Base-by-base conservation (phyloP, 2,329 filamentous ascomycete species). In the Trichoderma simmonsii region DNA sequence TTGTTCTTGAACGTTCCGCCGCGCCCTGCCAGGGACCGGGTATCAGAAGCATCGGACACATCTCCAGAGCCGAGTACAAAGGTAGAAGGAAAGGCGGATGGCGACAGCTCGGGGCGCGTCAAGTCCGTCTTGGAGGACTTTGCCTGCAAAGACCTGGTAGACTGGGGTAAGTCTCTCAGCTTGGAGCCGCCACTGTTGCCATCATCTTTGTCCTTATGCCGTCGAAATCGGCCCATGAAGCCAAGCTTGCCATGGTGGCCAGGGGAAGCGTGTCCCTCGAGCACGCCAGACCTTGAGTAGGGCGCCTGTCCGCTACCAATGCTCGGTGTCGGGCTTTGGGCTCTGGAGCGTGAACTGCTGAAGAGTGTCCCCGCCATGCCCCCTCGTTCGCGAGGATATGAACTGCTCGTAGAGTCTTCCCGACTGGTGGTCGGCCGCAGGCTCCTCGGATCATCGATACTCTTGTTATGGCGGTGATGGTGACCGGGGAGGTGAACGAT, bases 291-390 rank as follows among this genome's bases (percentile, higher is more conserved):
- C 77, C 84, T 85, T 79, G 86, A 79, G 81, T 88, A 81, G 66
- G 81, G 82, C 32, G 77, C 75, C 83, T 80, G 78, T 26, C 84
- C 86, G 78, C 91, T 93, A 76, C 88, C 88, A 56, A 88, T 85
- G 80, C 93, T 96, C 8, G 94, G 92, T 0, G 93, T 93, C 30
- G 95, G 94, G 81, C 95, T 97, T 73, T 92, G 89, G 14, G 93
- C 90, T 75, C 94, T 91, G 26, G 86, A 86, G 73, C 82, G 82
- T 26, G 65, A 69, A 62, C 84, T 80, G 75, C 79, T 75, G 83
- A 87, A 79, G 85, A 86, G 83, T 56, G 80, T 78, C 34, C 78
- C 77, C 34, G 85, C 85, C 65, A 81, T 82, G 39, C 82, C 85
- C 71, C 65, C 65, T 69, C 86, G 86, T 73, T 91, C 90, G 79